Evolutionary conservation across 768 basidiomycete genomes (phyloP).

Genomic region (Leccinum imitatum): DNA sequence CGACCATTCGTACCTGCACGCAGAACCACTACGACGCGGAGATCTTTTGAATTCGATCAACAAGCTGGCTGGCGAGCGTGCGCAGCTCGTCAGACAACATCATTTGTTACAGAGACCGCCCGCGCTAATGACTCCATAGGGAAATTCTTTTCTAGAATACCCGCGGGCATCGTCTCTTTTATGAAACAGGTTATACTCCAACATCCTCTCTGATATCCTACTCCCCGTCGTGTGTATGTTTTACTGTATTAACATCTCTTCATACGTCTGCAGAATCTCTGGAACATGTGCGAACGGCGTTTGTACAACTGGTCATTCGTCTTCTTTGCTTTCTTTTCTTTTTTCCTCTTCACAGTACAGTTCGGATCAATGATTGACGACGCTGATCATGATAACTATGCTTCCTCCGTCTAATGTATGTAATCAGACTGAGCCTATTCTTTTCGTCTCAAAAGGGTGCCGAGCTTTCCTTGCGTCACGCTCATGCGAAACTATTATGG

Average conservation of each 20-base stretch:
- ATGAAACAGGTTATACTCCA: background rate
- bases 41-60: conserved; percentile 82
- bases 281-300: background rate
- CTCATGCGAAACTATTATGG: too few species aligned
- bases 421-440: background rate
- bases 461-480: background rate
- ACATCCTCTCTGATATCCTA: background rate
- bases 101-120: conserved; percentile 34
- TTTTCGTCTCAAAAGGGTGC: background rate
- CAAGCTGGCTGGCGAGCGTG: conserved; percentile 70
- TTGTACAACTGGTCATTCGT: background rate
- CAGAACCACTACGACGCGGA: conserved; percentile 76
- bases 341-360: background rate
- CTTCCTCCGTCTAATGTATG: background rate
- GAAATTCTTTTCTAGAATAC: conserved; percentile 4
- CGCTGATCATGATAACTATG: background rate
- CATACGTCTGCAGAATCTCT: background rate
- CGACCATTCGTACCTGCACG: conserved; percentile 1
- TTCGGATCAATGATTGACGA: background rate
- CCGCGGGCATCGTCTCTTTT: background rate
- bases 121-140: conserved; percentile 29
- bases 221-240: background rate
- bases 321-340: background rate
- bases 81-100: conserved; percentile 32
- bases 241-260: background rate